Base-by-base conservation (phyloP, 129 eudicot genomes). In the Artemisia annua region DNA sequence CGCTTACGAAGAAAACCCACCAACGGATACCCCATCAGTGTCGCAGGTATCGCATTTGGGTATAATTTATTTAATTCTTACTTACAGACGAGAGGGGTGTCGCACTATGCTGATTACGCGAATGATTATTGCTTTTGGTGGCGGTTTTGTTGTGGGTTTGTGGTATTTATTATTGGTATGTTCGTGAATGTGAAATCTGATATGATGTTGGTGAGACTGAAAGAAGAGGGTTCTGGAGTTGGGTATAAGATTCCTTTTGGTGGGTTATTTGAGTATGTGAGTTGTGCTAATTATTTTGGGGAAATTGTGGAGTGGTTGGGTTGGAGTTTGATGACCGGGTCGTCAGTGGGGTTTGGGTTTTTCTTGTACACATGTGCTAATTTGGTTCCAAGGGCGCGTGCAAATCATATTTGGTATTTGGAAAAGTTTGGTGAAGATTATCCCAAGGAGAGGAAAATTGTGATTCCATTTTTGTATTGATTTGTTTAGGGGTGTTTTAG, bases 271-370 rank as follows among this genome's bases (percentile, higher is more conserved):
- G 90, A 90, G 79, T 63, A 76, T 26, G 94, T 90, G 32, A 90
- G 91, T 19, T 88, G 97, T 20, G 87, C 99, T 0, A 94, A 94
- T 76, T 94, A 94, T 75, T 83, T 88, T 30, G 96, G 97, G 56
- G 99, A 94, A 85, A 73, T 94, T 3, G 56, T 90, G 49, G 97
- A 94, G 83, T 94, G 99, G 97, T 73, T 82, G 75, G 96, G 96
- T 56, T 94, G 99, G 99, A 74, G 81, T 44, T 1, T 88, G 56
- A 90, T 88, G 97, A 79, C 84, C 26, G 79, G 96, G 86, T 90
- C 97, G 12, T 85, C 93, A 96, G 93, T 82, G 65, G 96, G 96
- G 75, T 51, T 94, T 10, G 99, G 86, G 69, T 94, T 94, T 44
- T 79, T 90, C 11, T 1, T 86, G 15, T 94, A 86, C 49, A 90